A percentile compares a stretch with the other conserved stretches of the same genome.
Conservation (phyloP, 2,329 filamentous ascomycete species). For the Fusarium nanum region DNA sequence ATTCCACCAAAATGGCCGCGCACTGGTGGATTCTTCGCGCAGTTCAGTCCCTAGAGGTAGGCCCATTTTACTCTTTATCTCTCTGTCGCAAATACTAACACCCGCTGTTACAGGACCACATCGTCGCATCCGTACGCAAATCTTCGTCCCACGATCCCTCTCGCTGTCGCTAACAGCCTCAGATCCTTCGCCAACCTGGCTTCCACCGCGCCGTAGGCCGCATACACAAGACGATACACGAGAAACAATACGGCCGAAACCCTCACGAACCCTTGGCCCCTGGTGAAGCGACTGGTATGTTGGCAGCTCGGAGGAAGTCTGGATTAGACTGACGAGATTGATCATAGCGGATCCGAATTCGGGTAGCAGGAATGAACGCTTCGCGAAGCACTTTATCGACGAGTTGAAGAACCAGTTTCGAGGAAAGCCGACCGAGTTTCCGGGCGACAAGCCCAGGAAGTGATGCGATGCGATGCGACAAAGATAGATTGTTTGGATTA, state of each 20-base stretch:
- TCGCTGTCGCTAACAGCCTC: constrained; percentile 16
- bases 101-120: constrained; percentile 46
- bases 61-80: accelerated
- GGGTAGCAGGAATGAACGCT: constrained; percentile 45
- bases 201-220: constrained; percentile 65
- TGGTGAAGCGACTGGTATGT: constrained; percentile 64
- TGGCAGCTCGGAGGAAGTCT: not conserved
- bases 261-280: constrained; percentile 63
- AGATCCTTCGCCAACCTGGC: constrained; percentile 63
- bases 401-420: constrained; percentile 64
- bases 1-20: constrained; percentile 47
- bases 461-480: constrained; percentile 11
- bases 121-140: constrained; percentile 49
- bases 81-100: constrained; percentile 18
- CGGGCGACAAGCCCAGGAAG: constrained; percentile 45
- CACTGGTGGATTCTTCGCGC: constrained; percentile 51
- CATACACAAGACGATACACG: constrained; percentile 64
- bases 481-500: not conserved
- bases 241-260: constrained; percentile 61
- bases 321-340: not conserved
- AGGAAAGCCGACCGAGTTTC: constrained; percentile 57
- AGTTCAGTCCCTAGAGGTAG: constrained; percentile 52
- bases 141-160: not conserved
- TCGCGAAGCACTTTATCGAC: constrained; percentile 61
- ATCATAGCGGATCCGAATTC: constrained; percentile 50